Conservation (phyloP, 345 rosid species). For the Citrus maxima region DNA sequence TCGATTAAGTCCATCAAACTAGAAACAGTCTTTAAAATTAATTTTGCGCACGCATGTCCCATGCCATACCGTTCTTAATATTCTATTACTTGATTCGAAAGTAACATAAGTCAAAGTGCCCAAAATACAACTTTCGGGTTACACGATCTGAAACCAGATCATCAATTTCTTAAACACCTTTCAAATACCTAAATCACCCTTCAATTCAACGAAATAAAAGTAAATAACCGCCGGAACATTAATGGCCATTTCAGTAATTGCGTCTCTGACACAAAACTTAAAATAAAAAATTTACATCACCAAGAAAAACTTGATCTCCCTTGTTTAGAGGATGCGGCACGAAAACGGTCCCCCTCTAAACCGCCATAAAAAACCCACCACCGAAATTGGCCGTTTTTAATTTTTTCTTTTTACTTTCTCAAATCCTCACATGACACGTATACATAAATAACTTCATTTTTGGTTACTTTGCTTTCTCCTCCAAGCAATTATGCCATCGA, state of each 20-base stretch:
- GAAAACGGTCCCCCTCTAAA: neutral
- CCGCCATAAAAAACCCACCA: neutral
- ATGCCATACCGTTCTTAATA: no score
- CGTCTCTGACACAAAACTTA: no score
- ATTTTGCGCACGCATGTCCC: no score
- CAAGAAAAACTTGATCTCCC: neutral
- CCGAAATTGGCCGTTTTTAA: neutral
- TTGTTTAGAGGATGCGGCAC: neutral
- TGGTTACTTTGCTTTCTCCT: neutral
- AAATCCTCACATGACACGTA: neutral
- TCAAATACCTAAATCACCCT: neutral
- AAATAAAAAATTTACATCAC: neutral
- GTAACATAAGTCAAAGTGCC: no score
- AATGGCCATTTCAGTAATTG: neutral
- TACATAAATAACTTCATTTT: neutral
- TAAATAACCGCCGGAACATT: neutral
- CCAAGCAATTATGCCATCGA: neutral
- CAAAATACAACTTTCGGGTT: no score
- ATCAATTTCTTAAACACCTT: no score
- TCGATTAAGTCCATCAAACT: no score
- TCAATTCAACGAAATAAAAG: neutral
- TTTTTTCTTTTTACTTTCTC: neutral
- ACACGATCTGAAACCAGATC: no score
- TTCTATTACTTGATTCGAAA: no score
- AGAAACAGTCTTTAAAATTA: no score